Evolutionary conservation across 2,329 filamentous ascomycete species (phyloP).

Genomic region (Geosmithia flava): DNA sequence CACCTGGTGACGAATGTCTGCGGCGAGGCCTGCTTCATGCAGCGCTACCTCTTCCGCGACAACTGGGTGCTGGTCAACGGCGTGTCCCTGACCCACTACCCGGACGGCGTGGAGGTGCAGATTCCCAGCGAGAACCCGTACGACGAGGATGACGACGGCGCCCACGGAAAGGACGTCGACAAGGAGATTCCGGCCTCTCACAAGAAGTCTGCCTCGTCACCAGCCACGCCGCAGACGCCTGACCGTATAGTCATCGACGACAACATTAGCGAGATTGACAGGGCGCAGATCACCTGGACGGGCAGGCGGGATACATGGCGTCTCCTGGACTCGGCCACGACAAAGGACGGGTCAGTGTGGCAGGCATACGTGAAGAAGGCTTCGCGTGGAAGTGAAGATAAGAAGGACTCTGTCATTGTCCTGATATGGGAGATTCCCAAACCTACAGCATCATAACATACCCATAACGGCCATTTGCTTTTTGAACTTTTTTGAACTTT

Average conservation of each 20-base stretch:
- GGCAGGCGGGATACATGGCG: conserved; percentile 25
- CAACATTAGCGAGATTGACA: conserved; percentile 8
- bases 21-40: conserved; percentile 33
- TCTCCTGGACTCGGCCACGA: conserved; percentile 24
- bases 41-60: conserved; percentile 30
- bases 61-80: conserved; percentile 36
- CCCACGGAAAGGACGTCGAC: neutral
- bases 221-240: conserved; percentile 5
- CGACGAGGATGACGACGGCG: neutral
- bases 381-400: conserved; percentile 1
- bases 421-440: conserved; percentile 22
- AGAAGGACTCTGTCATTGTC: conserved; percentile 23
- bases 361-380: conserved; percentile 30
- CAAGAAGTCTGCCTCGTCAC: conserved; percentile 1
- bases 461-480: neutral
- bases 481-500: neutral
- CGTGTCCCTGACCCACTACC: conserved; percentile 29
- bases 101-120: conserved; percentile 16
- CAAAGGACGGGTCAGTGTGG: conserved; percentile 25
- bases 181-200: neutral
- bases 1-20: conserved; percentile 28
- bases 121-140: conserved; percentile 1
- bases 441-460: neutral
- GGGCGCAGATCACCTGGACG: conserved; percentile 20
- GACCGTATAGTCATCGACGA: conserved; percentile 19